Base-by-base conservation (phyloP, 2,329 filamentous ascomycete species). In the Dactylellina sp. region DNA sequence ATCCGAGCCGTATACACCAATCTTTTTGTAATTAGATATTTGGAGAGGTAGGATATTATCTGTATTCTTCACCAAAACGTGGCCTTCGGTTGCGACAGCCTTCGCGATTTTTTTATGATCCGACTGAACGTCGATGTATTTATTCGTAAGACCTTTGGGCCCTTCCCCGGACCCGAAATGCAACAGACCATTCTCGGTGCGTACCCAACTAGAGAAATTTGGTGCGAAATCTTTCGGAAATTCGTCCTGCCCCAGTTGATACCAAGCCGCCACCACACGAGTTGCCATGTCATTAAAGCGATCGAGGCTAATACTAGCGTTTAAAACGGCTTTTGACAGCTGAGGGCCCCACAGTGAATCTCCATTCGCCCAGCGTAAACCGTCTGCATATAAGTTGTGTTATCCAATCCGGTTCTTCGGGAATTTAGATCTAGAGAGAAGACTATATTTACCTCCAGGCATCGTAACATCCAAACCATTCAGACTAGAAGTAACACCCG, bases 211-310 rank as follows among this genome's bases (percentile, higher is more conserved):
- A 1, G 61, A 65, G 28, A 65, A 65, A 25, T 65, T 65, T 14
- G 61, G 61, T 12, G 61, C 40, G 25, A 56, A 65, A 18, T 65
- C 61, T 25, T 65, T 47, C 0, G 37, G 92, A 87, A 47, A 91
- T 82, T 87, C 82, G 0, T 91, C 86, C 91, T 82, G 0, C 91
- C 95, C 89, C 91, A 96, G 0, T 80, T 95, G 90, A 79, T 96
- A 97, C 92, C 93, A 97, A 22, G 93, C 85, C 0, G 94, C 93
- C 0, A 97, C 91, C 70, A 97, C 87, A 7, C 93, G 88, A 0
- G 92, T 91, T 0, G 88, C 90, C 91, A 96, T 96, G 79, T 98
- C 93, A 77, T 97, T 91, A 28, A 98, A 81, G 14, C 94, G 86
- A 5, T 90, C 88, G 76, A 95, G 84, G 0, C 93, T 92, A 0